Conservation (phyloP, 306 rosid genomes). For the Cotoneaster glaucophyllus region DNA sequence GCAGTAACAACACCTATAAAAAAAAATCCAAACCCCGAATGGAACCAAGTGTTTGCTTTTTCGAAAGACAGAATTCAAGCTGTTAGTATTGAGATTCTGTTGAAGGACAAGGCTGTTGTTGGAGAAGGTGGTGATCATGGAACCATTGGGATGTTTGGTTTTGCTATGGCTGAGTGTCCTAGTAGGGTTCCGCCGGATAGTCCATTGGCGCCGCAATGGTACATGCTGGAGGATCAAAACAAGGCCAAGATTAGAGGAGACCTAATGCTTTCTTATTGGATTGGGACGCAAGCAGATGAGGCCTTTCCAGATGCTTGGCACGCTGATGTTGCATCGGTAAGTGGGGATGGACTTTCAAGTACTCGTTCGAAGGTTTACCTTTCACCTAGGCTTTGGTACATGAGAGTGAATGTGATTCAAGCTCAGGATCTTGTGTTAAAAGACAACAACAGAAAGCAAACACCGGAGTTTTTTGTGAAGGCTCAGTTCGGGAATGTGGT, state of each 20-base stretch:
- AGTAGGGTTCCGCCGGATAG: slow-evolving; percentile 8
- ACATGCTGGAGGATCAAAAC: background rate
- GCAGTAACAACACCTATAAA: background rate
- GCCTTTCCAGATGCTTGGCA: slow-evolving; percentile 13
- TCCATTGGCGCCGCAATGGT: slow-evolving; percentile 16
- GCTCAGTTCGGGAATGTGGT: background rate
- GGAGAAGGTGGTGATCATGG: background rate
- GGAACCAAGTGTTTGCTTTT: slow-evolving; percentile 17
- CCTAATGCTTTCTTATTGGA: slow-evolving; percentile 12
- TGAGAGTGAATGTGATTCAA: slow-evolving; percentile 22
- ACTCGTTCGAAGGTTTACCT: slow-evolving; percentile 36
- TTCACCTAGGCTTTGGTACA: slow-evolving; percentile 24
- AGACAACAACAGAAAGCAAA: background rate
- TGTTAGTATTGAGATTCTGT: background rate
- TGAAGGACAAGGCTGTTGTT: slow-evolving; percentile 3
- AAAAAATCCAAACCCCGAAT: background rate
- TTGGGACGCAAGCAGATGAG: slow-evolving; percentile 15
- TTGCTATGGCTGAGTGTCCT: background rate
- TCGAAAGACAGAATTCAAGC: slow-evolving; percentile 3
- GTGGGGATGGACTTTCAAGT: background rate
- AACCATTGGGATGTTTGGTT: background rate
- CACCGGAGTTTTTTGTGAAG: background rate
- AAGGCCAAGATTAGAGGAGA: slow-evolving; percentile 2
- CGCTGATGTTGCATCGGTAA: slow-evolving; percentile 3
- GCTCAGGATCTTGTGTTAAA: slow-evolving; percentile 14